A percentile compares a stretch with the other conserved stretches of the same genome.
Conservation (phyloP, 352 stramenopile species). For the Thalassiosira pacifica region DNA sequence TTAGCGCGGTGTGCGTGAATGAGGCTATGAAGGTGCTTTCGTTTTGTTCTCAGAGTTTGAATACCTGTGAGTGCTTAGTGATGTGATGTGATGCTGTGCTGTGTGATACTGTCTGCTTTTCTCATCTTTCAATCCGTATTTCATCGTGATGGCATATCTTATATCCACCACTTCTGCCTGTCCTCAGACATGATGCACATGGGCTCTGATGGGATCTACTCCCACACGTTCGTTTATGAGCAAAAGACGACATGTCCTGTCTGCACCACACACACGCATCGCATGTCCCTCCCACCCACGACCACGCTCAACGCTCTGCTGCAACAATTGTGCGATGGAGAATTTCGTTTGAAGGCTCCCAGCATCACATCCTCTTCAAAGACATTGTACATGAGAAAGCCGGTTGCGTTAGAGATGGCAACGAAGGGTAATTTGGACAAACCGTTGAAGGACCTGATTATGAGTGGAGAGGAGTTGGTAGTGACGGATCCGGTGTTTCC, state of each 20-base stretch:
- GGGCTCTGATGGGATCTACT: constrained; percentile 94
- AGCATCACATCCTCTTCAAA: constrained; percentile 81
- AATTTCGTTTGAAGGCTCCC: constrained; percentile 85
- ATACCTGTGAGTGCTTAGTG: constrained; percentile 89
- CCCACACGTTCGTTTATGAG: constrained; percentile 97
- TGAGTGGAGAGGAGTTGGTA: constrained; percentile 91
- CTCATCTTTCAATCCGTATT: background rate
- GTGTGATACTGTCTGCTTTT: background rate
- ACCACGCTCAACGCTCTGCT: constrained; percentile 86
- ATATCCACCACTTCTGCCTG: background rate
- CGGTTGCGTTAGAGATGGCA: constrained; percentile 89
- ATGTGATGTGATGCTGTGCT: background rate
- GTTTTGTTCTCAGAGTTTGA: constrained; percentile 95
- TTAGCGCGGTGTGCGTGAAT: constrained; percentile 95
- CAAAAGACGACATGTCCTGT: constrained; percentile 90
- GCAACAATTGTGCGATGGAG: constrained; percentile 72
- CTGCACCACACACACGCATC: constrained; percentile 69
- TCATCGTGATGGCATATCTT: background rate
- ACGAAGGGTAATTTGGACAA: constrained; percentile 93
- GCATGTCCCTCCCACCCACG: constrained; percentile 58
- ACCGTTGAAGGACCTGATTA: constrained; percentile 90
- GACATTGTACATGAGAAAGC: constrained; percentile 89
- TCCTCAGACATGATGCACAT: constrained; percentile 96
- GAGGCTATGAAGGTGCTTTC: constrained; percentile 97
- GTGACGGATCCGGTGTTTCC: constrained; percentile 94